Conservation (phyloP, 495 filamentous ascomycete genomes). For the Hypoxylon fragiforme region DNA sequence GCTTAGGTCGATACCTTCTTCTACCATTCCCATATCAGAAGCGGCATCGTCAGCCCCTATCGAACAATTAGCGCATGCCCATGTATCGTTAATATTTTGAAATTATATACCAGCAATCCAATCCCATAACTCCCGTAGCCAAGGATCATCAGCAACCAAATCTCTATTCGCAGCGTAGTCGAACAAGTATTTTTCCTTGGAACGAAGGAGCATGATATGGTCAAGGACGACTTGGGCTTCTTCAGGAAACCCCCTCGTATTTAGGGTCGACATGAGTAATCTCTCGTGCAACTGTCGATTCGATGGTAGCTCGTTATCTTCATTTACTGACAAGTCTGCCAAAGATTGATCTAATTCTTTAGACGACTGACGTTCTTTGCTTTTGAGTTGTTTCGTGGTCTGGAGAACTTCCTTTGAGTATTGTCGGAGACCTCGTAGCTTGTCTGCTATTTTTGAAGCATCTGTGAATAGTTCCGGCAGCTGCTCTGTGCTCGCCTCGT, state of each 20-base stretch:
- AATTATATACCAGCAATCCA: conserved; percentile 67
- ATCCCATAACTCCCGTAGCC: conserved; percentile 74
- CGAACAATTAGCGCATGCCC: conserved; percentile 4
- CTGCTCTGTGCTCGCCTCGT: conserved; percentile 22
- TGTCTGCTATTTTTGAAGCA: conserved; percentile 43
- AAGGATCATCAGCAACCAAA: conserved; percentile 71
- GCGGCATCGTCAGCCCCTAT: conserved; percentile 68
- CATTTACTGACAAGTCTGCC: conserved; percentile 7
- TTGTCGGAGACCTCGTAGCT: conserved; percentile 42
- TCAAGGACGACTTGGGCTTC: conserved; percentile 46
- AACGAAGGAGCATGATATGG: conserved; percentile 51
- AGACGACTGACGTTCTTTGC: conserved; percentile 4
- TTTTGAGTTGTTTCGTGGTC: conserved; percentile 6
- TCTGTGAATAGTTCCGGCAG: conserved; percentile 36
- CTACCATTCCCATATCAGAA: conserved; percentile 70
- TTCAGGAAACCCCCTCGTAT: conserved; percentile 39
- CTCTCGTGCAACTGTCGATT: conserved; percentile 50
- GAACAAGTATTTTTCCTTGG: conserved; percentile 78
- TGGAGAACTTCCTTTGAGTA: conserved; percentile 28
- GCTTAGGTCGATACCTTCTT: conserved; percentile 74
- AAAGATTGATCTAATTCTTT: conserved; percentile 4
- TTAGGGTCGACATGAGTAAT: conserved; percentile 53
- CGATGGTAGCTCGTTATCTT: conserved; percentile 30
- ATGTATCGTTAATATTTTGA: not conserved
- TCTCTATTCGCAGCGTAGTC: conserved; percentile 68